Conservation (phyloP, 306 rosid genomes). For the Pyrus betulifolia region DNA sequence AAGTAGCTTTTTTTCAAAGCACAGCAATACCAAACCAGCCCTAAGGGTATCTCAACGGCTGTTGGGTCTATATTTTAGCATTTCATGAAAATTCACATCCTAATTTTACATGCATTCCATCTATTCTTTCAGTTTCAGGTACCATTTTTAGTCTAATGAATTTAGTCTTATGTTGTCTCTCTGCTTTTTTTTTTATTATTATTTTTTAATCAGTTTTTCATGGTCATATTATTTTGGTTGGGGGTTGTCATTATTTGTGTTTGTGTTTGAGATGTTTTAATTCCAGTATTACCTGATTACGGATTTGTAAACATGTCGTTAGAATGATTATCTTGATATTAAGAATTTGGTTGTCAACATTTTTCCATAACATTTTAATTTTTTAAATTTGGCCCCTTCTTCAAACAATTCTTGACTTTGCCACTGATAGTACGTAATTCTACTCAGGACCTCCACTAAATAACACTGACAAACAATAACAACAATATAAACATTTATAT, state of each 20-base stretch:
- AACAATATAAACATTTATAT: no score
- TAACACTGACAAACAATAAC: no score
- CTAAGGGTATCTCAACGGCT: constrained; percentile 50
- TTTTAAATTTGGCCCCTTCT: no score
- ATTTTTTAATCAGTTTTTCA: neutral
- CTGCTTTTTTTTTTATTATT: neutral
- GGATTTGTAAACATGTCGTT: no score
- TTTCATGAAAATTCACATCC: constrained; percentile 40
- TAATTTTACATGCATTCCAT: constrained; percentile 38
- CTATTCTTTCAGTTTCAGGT: constrained; percentile 43
- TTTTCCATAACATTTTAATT: no score
- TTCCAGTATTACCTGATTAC: neutral
- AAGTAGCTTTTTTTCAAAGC: no score
- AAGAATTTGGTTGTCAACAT: neutral
- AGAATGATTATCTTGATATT: neutral
- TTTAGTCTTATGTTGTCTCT: neutral
- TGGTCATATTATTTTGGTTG: neutral
- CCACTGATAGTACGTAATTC: no score
- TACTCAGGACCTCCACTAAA: no score
- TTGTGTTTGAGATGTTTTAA: neutral
- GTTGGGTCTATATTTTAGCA: constrained; percentile 59
- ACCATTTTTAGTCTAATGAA: neutral
- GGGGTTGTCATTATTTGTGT: neutral
- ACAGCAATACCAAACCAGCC: no score
- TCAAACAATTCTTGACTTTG: no score